phyloP scores from a whole-genome alignment of 352 stramenopile genomes.

The Blastocystis sp. region DNA sequence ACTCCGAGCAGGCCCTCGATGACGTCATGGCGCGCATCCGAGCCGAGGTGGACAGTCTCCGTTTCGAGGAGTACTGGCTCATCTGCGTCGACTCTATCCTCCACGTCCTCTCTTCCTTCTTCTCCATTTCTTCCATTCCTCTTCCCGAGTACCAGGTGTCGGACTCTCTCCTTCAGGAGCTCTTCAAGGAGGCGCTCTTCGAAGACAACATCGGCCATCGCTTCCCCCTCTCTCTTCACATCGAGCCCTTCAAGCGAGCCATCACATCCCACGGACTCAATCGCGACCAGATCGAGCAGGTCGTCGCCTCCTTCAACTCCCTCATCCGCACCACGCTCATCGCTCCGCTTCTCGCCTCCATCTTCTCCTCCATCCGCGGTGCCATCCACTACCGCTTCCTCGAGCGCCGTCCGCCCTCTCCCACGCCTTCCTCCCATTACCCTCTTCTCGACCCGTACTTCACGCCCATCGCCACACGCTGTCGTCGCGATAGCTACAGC shows the following conservation, averaged over 20 bases:
- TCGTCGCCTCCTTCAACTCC: neutral
- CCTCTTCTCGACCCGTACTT: constrained; percentile 53
- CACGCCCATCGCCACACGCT: neutral
- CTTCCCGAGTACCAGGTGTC: neutral
- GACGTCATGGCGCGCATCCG: constrained; percentile 10
- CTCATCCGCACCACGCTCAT: neutral
- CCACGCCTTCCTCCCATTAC: constrained; percentile 1
- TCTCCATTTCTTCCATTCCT: constrained; percentile 1
- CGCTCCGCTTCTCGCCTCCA: neutral
- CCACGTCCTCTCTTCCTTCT: constrained; percentile 37
- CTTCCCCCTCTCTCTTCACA: constrained; percentile 33
- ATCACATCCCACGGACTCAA: neutral
- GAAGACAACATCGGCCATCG: constrained; percentile 33
- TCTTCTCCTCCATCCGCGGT: neutral
- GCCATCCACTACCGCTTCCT: constrained; percentile 61
- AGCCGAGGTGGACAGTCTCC: neutral
- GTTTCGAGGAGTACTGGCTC: constrained; percentile 70
- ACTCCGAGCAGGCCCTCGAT: neutral
- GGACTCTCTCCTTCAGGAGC: neutral
- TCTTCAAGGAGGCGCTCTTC: neutral
- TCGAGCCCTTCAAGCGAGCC: constrained; percentile 1
- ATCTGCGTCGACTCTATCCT: neutral
- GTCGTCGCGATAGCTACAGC: neutral
- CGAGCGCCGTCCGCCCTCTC: neutral
- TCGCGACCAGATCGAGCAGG: neutral